Evolutionary conservation across 1,139 yeast genomes (phyloP).

Genomic region (Pneumocystis canis): DNA sequence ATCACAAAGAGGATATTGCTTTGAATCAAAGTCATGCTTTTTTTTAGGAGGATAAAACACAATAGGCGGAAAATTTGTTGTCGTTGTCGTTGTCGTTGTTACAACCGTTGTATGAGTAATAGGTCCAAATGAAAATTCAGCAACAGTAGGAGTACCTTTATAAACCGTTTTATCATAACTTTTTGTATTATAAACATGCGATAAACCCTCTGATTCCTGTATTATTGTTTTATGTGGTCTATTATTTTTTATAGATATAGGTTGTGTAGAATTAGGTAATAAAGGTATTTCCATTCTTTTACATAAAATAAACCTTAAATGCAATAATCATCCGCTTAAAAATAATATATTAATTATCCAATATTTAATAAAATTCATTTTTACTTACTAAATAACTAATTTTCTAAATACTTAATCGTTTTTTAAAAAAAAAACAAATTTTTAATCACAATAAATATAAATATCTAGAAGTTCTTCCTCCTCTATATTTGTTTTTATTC

Average conservation of each 20-base stretch:
- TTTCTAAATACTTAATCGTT: background rate
- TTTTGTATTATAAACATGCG: background rate
- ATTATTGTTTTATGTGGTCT: background rate
- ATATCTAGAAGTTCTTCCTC: background rate
- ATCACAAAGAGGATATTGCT: constrained; percentile 21
- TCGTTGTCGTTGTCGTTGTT: constrained; percentile 17
- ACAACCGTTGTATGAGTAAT: constrained; percentile 17
- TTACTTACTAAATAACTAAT: background rate
- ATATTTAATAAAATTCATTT: background rate
- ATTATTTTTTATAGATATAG: background rate
- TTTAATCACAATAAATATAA: background rate
- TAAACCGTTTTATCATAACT: background rate
- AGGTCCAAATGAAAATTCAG: constrained; percentile 13
- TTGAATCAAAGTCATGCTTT: constrained; percentile 6
- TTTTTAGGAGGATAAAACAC: constrained; percentile 13
- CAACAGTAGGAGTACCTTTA: background rate
- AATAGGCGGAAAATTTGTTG: constrained; percentile 17
- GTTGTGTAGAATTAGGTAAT: background rate
- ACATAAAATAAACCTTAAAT: background rate
- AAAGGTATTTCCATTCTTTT: background rate
- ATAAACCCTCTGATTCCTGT: background rate
- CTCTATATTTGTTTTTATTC: background rate
- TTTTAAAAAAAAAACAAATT: background rate
- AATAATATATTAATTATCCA: background rate
- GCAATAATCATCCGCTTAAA: background rate